Conservation (phyloP, 352 stramenopile genomes). For the Phytophthora tubulina region DNA sequence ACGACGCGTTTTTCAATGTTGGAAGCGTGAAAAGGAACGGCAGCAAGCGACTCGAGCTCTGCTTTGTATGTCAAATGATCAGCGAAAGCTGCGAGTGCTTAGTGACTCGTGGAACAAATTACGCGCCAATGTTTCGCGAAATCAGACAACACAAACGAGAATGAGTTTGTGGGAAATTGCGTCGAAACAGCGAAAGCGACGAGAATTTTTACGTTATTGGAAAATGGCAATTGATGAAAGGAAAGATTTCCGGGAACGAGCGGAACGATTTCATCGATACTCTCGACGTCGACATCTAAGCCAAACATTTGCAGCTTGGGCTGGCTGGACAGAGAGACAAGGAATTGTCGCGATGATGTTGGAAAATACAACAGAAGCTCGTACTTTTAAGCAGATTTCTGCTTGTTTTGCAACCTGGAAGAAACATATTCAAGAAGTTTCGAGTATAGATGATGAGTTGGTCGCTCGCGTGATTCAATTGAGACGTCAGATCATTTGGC, state of each 20-base stretch:
- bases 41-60: constrained; percentile 26
- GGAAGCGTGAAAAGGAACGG: constrained; percentile 21
- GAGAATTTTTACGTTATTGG: constrained; percentile 19
- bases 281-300: constrained; percentile 20
- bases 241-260: constrained; percentile 18
- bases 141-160: constrained; percentile 8
- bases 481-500: constrained; percentile 27
- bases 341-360: background rate
- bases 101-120: constrained; percentile 20
- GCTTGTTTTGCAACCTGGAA: constrained; percentile 28
- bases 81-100: constrained; percentile 21
- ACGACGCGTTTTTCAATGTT: constrained; percentile 12
- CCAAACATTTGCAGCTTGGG: constrained; percentile 28
- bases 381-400: constrained; percentile 3
- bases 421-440: constrained; percentile 4
- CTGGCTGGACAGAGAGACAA: constrained; percentile 26
- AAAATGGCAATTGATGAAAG: background rate
- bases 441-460: background rate
- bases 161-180: constrained; percentile 16
- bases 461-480: constrained; percentile 7
- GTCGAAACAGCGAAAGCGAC: background rate
- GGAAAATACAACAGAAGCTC: constrained; percentile 4
- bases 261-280: constrained; percentile 25
- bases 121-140: constrained; percentile 5
- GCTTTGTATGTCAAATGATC: constrained; percentile 11